A percentile compares a stretch with the other conserved stretches of the same genome.
Evolutionary conservation across 2,329 filamentous ascomycete genomes (phyloP).

Genomic region (Aulographum hederae): DNA sequence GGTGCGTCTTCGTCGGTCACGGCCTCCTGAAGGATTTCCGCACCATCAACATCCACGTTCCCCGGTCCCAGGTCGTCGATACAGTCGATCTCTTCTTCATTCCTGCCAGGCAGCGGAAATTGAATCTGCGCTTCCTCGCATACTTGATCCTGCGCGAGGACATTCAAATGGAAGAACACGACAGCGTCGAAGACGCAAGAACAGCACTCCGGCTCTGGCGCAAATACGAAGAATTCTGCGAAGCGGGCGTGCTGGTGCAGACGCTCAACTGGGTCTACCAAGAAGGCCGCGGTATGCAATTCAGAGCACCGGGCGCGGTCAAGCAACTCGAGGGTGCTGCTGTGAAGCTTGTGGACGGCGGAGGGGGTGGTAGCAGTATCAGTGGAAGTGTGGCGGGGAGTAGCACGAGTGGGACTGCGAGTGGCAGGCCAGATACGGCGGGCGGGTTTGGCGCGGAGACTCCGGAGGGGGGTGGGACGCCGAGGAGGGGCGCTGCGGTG

Average conservation of each 20-base stretch:
- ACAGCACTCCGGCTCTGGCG: conserved; percentile 79
- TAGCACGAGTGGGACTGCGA: conserved; percentile 1
- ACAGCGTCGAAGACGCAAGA: conserved; percentile 86
- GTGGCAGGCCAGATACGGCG: conserved; percentile 8
- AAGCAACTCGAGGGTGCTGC: not conserved
- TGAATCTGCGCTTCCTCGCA: conserved; percentile 79
- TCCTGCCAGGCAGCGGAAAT: conserved; percentile 55
- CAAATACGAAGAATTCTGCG: conserved; percentile 78
- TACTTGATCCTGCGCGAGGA: conserved; percentile 85
- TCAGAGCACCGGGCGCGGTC: conserved; percentile 16
- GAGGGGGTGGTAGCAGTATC: conserved; percentile 2
- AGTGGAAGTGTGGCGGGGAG: conserved; percentile 7
- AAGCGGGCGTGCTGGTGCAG: conserved; percentile 64
- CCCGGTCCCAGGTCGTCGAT: conserved; percentile 77
- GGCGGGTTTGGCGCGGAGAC: conserved; percentile 13
- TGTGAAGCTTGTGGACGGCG: not conserved
- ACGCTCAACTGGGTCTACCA: conserved; percentile 78
- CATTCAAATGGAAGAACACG: conserved; percentile 83
- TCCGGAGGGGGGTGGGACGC: conserved; percentile 10
- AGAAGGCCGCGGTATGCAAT: conserved; percentile 36
- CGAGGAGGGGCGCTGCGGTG: conserved; percentile 1
- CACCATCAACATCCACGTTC: conserved; percentile 94
- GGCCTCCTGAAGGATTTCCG: conserved; percentile 91
- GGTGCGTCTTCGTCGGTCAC: conserved; percentile 85
- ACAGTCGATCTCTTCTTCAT: conserved; percentile 87